Evolutionary conservation across 2,329 filamentous ascomycete genomes (phyloP).

Genomic region (Falciphora oryzae): DNA sequence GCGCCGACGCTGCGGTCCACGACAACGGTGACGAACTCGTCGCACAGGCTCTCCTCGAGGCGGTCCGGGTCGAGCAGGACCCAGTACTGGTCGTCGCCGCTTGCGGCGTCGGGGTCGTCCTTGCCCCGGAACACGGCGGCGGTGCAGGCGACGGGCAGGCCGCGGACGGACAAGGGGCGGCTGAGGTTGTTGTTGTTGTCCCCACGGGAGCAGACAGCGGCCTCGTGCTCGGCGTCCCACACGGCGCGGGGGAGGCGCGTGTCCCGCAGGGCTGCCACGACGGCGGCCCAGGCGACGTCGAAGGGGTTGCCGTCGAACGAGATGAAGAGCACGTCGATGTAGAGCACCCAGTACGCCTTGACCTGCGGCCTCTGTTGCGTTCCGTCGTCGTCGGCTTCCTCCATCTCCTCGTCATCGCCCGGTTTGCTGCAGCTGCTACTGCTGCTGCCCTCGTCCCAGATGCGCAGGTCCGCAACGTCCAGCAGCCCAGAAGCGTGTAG

Average conservation of each 20-base stretch:
- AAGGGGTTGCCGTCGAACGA: constrained; percentile 89
- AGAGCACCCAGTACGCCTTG: constrained; percentile 90
- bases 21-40: constrained; percentile 76
- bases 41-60: constrained; percentile 80
- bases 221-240: constrained; percentile 79
- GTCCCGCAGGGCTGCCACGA: constrained; percentile 73
- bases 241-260: constrained; percentile 71
- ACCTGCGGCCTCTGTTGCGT: constrained; percentile 34
- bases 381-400: constrained; percentile 18
- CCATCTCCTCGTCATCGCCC: constrained; percentile 24
- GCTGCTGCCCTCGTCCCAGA: constrained; percentile 44
- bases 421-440: constrained; percentile 21
- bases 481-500: constrained; percentile 68
- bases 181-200: constrained; percentile 19
- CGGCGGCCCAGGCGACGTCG: constrained; percentile 81
- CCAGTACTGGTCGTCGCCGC: constrained; percentile 53
- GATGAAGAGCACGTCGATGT: constrained; percentile 92
- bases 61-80: constrained; percentile 82
- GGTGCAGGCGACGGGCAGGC: constrained; percentile 69
- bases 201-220: constrained; percentile 63
- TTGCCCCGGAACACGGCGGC: constrained; percentile 67
- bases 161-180: constrained; percentile 51
- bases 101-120: constrained; percentile 23
- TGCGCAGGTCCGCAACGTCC: constrained; percentile 61
- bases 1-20: constrained; percentile 56